Conservation (phyloP, 257 asterid species). For the Haberlea rhodopensis region DNA sequence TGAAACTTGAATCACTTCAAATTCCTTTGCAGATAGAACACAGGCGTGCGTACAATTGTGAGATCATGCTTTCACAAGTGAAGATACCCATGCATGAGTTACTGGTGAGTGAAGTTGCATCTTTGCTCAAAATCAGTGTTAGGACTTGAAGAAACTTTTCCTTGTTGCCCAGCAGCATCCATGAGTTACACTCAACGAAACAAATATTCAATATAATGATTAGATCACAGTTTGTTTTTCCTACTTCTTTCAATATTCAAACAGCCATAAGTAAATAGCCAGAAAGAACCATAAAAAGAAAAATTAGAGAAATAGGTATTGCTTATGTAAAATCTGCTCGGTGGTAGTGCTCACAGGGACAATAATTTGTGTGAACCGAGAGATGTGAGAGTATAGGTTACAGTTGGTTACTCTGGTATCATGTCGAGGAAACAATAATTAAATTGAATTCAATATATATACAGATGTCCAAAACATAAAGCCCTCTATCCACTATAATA, state of each 20-base stretch:
- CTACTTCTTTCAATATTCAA: background rate
- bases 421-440: no score
- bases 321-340: background rate
- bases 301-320: background rate
- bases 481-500: background rate
- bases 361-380: background rate
- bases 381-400: background rate
- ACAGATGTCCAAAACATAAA: background rate
- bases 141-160: conserved; percentile 6
- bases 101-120: conserved; percentile 58
- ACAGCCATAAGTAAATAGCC: background rate
- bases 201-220: background rate
- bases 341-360: background rate
- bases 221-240: no score
- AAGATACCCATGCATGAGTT: conserved; percentile 77
- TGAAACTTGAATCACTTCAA: conserved; percentile 17
- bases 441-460: no score
- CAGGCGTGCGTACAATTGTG: conserved; percentile 94
- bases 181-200: background rate
- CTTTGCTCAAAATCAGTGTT: conserved; percentile 5
- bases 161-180: background rate
- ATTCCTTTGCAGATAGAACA: conserved; percentile 69
- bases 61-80: conserved; percentile 92
- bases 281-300: background rate
- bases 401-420: background rate